phyloP scores from a whole-genome alignment of 2,329 filamentous ascomycete genomes.

The Cryphonectria radicalis region DNA sequence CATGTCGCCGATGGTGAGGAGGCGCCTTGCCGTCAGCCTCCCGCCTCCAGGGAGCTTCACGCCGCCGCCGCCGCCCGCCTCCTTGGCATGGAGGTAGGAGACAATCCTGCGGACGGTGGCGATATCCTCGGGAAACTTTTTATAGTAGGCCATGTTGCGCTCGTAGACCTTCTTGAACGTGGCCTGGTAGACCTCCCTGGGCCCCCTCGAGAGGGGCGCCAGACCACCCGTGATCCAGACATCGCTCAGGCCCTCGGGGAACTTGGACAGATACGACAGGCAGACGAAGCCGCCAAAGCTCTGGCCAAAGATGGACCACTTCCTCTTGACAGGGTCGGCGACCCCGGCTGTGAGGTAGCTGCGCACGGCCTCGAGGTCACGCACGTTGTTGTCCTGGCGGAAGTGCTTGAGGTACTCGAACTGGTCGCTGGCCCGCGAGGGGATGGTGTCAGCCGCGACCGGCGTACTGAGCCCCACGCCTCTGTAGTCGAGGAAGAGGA shows the following conservation, averaged over 20 bases:
- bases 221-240: slow-evolving; percentile 85
- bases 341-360: slow-evolving; percentile 72
- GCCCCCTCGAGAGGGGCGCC: slow-evolving; percentile 71
- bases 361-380: slow-evolving; percentile 85
- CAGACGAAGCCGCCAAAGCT: slow-evolving; percentile 90
- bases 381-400: slow-evolving; percentile 87
- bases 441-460: slow-evolving; percentile 73
- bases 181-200: slow-evolving; percentile 75
- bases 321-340: slow-evolving; percentile 65
- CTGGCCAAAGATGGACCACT: slow-evolving; percentile 88
- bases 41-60: slow-evolving; percentile 73
- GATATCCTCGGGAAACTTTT: slow-evolving; percentile 83
- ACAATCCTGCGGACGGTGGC: slow-evolving; percentile 69
- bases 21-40: slow-evolving; percentile 70
- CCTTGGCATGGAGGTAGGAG: slow-evolving; percentile 63
- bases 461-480: slow-evolving; percentile 86
- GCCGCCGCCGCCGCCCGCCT: slow-evolving; percentile 37
- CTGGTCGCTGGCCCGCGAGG: slow-evolving; percentile 61
- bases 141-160: slow-evolving; percentile 79
- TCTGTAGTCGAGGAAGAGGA: slow-evolving; percentile 87
- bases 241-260: slow-evolving; percentile 78
- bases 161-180: slow-evolving; percentile 71
- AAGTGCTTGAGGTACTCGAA: slow-evolving; percentile 82
- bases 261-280: slow-evolving; percentile 82
- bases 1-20: slow-evolving; percentile 76